Evolutionary conservation across 805 yeast species (phyloP), one percentile per base, ranked within the genome.

Genomic region (Torulaspora microellipsoides): DNA sequence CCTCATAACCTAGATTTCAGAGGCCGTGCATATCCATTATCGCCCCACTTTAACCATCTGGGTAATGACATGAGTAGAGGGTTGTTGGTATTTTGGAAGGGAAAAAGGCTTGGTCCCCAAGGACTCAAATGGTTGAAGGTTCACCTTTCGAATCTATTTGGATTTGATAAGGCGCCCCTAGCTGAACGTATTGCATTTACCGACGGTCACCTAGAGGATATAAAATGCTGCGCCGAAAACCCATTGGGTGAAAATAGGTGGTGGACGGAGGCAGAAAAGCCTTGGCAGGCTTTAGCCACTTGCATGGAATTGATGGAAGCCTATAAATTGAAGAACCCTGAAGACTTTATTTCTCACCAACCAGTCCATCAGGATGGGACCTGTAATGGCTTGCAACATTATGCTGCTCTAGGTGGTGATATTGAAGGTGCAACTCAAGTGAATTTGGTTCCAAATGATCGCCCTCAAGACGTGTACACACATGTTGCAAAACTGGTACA

Each of bases 331-430:
- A 75, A 71, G 8, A 83, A 83, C 51, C 93, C 93, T 8, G 73
- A 78, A 12, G 72, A 80, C 48, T 83, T 64, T 53, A 64, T 82
- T 15, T 81, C 88, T 1, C 83, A 80, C 59, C 81, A 82, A 49
- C 91, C 93, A 1, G 83, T 85, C 30, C 93, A 85, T 61, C 91
- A 83, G 64, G 95, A 85, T 67, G 95, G 95, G 54, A 83, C 93
- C 0, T 85, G 95, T 68, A 85, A 85, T 58, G 95, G 95, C 14
- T 70, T 85, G 48, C 95, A 85, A 56, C 95, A 85, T 68, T 85
- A 85, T 64, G 93, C 95, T 23, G 95, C 95, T 0, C 68, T 85
- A 40, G 93, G 93, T 62, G 91, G 93, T 68, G 95, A 85, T 65
- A 53, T 76, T 13, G 90, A 81, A 63, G 95, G 95, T 66, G 95